Base-by-base conservation (phyloP, 202 grass and related monocot species). In the Carex arenaria region DNA sequence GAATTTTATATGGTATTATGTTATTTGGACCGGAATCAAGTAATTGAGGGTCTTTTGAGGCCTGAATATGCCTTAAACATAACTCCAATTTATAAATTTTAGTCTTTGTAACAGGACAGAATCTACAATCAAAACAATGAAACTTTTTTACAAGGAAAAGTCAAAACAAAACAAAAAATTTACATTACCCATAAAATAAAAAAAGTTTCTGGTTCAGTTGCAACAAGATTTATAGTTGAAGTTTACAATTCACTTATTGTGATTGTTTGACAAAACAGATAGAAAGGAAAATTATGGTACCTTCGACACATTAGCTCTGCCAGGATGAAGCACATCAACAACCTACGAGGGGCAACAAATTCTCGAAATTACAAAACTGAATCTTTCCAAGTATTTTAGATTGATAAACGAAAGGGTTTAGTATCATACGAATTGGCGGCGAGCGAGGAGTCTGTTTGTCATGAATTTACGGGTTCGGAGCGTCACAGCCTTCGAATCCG, bases 401-500 rank as follows among this genome's bases (percentile, higher is more conserved):
- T 49, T 1, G 61, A 64, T 7, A 68, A 26, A 40, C 2, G 67
- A 6, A 34, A 12, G 55, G 73, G 22, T 70, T 89, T 47, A 84
- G 22, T 18, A 59, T 45, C 11, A 47, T 83, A 95, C 91, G 71
- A 93, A 90, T 87, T 93, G 91, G 78, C 86, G 87, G 64, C 88
- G 91, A 47, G 91, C 82, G 80, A 90, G 91, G 70, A 92, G 90
- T 67, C 90, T 88, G 20, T 92, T 92, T 80, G 90, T 90, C 90
- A 92, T 92, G 85, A 92, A 92, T 65, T 92, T 92, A 66, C 90
- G 91, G 22, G 91, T 93, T 69, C 88, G 85, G 36, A 90, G 70
- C 45, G 91, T 90, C 61, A 93, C 88, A 30, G 91, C 91, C 80
- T 93, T 93, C 23, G 90, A 81, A 85, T 93, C 88, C 51, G 88